Base-by-base conservation (phyloP, 257 asterid species). In the Penstemon barbatus region DNA sequence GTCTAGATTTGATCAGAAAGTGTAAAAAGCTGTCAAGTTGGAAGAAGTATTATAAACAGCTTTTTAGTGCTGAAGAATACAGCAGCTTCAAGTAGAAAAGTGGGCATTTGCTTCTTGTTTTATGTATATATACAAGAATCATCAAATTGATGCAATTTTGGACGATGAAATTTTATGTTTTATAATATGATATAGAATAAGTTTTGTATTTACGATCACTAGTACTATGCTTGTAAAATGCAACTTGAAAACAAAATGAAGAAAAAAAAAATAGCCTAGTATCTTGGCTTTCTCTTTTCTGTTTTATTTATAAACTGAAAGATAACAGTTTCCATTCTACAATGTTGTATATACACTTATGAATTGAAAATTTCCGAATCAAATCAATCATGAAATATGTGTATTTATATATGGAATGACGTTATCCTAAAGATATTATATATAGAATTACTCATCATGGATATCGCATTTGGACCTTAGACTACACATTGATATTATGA, bases 21-120 rank as follows among this genome's bases (percentile, higher is more conserved):
- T 74, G 86, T 64, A 90, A 85, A 61, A 87, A 82, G 80, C 92
- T 89, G 11, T 85, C 96, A 1, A 85, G 89, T 62, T 90, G 95
- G 99, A 90, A 85, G 81, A 87, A 78, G 79, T 87, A 90, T 64
- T 93, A 90, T 50, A 89, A 80, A 80, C 94, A 87, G 78, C 88
- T 93, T 10, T 90, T 93, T 73, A 82, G 84, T 48, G 79, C 90
- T 4, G 97, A 90, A 51, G 89, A 82, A 60, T 74, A 79, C 80
- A 65, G 77, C 68, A 65, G 78, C 68, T 50, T 19, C 44, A 25
- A 25, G 33, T 65, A 70, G 90, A 83, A 66, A 68, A 68, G 61
- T 83, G 54, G 71, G 57, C 39, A 48, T 19, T 13, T 7, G 8
- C 25, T 13, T 3, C 40, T 19, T 6, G 51, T 1, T 36, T 10